Evolutionary conservation across 2,329 filamentous ascomycete genomes (phyloP).

Genomic region (Aspergillus uvarum): DNA sequence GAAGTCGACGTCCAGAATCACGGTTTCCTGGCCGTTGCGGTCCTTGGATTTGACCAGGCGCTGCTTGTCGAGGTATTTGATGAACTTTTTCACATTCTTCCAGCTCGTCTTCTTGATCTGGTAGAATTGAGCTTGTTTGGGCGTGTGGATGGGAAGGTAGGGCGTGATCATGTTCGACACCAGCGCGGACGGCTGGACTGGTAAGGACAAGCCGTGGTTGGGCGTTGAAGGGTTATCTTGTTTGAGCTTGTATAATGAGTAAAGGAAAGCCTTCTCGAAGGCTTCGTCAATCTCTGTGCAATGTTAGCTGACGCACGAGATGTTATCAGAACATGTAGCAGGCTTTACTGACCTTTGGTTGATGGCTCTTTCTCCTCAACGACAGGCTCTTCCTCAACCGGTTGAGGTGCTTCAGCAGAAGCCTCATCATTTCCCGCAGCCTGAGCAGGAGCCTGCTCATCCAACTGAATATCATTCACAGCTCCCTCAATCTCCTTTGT

Average conservation of each 20-base stretch:
- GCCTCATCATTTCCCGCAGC: slow-evolving; percentile 15
- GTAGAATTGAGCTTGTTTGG: slow-evolving; percentile 56
- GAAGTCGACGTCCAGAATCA: slow-evolving; percentile 66
- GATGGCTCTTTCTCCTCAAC: slow-evolving; percentile 53
- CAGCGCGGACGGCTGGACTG: slow-evolving; percentile 62
- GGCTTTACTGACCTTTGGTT: slow-evolving; percentile 51
- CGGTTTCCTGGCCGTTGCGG: slow-evolving; percentile 61
- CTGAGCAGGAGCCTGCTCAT: slow-evolving; percentile 26
- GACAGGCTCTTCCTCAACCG: slow-evolving; percentile 29
- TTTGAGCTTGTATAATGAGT: slow-evolving; percentile 61
- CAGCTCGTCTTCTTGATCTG: slow-evolving; percentile 70
- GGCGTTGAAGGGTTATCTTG: slow-evolving; percentile 53
- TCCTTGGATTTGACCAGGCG: slow-evolving; percentile 65
- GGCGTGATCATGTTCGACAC: slow-evolving; percentile 66
- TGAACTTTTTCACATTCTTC: slow-evolving; percentile 70
- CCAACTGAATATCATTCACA: slow-evolving; percentile 41
- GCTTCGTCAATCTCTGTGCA: slow-evolving; percentile 65
- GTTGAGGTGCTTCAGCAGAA: slow-evolving; percentile 19
- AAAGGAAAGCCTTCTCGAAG: slow-evolving; percentile 65
- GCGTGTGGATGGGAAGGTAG: slow-evolving; percentile 60
- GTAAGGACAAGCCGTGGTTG: slow-evolving; percentile 59
- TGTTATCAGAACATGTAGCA: neutral
- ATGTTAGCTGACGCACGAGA: slow-evolving; percentile 11
- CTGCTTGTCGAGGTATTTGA: slow-evolving; percentile 66
- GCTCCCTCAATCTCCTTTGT: slow-evolving; percentile 46